These are phyloP conservation scores for Aspergillus cavernicola DNA, from an alignment of 495 filamentous ascomycete species.

Conservation along the genomic window DNA sequence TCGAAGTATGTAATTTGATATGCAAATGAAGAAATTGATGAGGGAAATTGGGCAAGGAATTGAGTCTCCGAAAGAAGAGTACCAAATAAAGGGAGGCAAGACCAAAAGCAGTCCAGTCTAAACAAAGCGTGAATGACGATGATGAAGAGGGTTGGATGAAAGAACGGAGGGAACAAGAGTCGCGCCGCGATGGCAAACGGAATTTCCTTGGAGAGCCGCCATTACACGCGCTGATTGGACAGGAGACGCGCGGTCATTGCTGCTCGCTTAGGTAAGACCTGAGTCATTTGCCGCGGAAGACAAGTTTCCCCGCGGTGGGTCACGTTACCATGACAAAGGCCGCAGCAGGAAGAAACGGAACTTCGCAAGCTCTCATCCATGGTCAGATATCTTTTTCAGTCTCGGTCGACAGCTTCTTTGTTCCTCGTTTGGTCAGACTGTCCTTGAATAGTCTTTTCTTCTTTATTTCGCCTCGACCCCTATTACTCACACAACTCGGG, in stretches of 20 bases:
- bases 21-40: neutral
- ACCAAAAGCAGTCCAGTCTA: neutral
- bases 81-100: neutral
- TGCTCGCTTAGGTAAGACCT: conserved; percentile 16
- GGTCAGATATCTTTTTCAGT: neutral
- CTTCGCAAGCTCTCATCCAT: conserved; percentile 3
- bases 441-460: neutral
- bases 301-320: conserved; percentile 35
- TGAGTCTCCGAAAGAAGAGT: neutral
- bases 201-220: conserved; percentile 30
- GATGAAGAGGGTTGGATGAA: conserved; percentile 9
- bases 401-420: neutral
- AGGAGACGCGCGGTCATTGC: conserved; percentile 12
- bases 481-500: neutral
- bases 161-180: conserved; percentile 18
- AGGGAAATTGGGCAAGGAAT: neutral
- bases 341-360: conserved; percentile 15
- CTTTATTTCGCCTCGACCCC: neutral
- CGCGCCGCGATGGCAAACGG: conserved; percentile 39
- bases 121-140: conserved; percentile 5
- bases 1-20: conserved; percentile 3
- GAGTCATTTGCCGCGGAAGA: conserved; percentile 35
- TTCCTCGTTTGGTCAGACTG: neutral
- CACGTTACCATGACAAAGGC: conserved; percentile 42
- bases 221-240: conserved; percentile 39